phyloP scores from a whole-genome alignment of 805 yeast species.

The Teunomyces aglyptinius region DNA sequence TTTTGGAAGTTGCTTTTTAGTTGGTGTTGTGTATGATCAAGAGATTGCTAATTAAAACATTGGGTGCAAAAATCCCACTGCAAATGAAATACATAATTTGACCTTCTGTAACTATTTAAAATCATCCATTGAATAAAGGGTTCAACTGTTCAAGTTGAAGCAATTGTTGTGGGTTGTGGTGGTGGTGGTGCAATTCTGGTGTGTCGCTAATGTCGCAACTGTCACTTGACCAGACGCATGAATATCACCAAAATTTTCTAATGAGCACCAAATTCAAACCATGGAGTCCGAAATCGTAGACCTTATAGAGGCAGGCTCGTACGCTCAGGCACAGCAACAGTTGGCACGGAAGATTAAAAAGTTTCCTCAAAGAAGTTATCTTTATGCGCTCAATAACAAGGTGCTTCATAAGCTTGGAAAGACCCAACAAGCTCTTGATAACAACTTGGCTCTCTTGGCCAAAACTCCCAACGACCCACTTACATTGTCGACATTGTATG shows the following conservation, averaged over 20 bases:
- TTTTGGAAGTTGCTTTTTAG: too few relatives aligned
- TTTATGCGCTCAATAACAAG: slow-evolving; percentile 45
- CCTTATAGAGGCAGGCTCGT: slow-evolving; percentile 54
- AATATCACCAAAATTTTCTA: neutral
- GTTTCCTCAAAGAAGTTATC: slow-evolving; percentile 57
- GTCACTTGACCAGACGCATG: neutral
- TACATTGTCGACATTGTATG: slow-evolving; percentile 48
- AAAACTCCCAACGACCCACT: slow-evolving; percentile 54
- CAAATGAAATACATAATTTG: too few relatives aligned
- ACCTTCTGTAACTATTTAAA: too few relatives aligned
- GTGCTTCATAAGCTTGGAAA: slow-evolving; percentile 33
- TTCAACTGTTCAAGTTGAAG: neutral
- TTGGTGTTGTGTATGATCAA: too few relatives aligned
- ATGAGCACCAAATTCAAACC: neutral
- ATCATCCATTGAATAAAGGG: too few relatives aligned
- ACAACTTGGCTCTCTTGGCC: slow-evolving; percentile 24
- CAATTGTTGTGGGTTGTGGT: neutral
- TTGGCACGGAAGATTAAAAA: slow-evolving; percentile 49
- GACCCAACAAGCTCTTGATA: slow-evolving; percentile 29
- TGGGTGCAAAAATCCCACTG: too few relatives aligned
- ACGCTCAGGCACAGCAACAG: slow-evolving; percentile 49
- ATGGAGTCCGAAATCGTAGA: slow-evolving; percentile 23
- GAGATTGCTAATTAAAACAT: too few relatives aligned
- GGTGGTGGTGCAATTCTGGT: neutral
- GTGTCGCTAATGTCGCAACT: neutral